A percentile compares a stretch with the other conserved stretches of the same genome.
Conservation (phyloP, 495 filamentous ascomycete species). For the Annulohypoxylon nitens region DNA sequence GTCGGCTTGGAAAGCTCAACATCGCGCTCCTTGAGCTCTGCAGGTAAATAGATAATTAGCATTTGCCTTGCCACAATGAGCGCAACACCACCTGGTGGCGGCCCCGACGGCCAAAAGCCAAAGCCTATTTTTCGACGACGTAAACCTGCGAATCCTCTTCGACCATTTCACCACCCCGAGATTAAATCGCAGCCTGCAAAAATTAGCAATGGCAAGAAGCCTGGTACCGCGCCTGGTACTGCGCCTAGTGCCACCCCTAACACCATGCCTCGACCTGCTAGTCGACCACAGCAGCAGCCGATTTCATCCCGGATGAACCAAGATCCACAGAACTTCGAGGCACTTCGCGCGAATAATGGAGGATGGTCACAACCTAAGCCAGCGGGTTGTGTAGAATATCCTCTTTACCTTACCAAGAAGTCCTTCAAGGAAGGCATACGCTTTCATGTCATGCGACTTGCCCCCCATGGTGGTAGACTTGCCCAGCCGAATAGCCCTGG, state of each 20-base stretch:
- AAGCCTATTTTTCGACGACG: conserved; percentile 60
- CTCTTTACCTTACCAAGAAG: conserved; percentile 83
- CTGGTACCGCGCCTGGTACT: not conserved
- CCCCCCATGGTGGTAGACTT: conserved; percentile 44
- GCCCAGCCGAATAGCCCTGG: conserved; percentile 51
- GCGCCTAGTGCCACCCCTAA: not conserved
- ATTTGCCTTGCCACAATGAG: conserved; percentile 36
- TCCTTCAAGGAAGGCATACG: conserved; percentile 83
- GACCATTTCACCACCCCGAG: conserved; percentile 70
- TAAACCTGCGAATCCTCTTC: conserved; percentile 72
- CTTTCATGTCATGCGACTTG: conserved; percentile 85
- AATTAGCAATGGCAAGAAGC: conserved; percentile 24
- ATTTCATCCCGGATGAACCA: conserved; percentile 23
- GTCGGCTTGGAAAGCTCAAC: conserved; percentile 20
- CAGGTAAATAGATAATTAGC: conserved; percentile 9
- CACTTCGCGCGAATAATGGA: conserved; percentile 60
- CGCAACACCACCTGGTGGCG: conserved; percentile 70
- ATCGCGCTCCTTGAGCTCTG: conserved; percentile 1
- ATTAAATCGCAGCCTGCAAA: conserved; percentile 49
- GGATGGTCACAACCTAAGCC: conserved; percentile 73
- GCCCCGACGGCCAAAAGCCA: conserved; percentile 58
- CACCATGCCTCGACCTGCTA: conserved; percentile 13
- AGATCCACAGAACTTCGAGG: conserved; percentile 43
- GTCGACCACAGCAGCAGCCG: conserved; percentile 21
- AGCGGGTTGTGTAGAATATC: conserved; percentile 71